These are phyloP conservation scores for Xylaria sp. DNA, from an alignment of 2,329 filamentous ascomycete species.

Conservation along the genomic window DNA sequence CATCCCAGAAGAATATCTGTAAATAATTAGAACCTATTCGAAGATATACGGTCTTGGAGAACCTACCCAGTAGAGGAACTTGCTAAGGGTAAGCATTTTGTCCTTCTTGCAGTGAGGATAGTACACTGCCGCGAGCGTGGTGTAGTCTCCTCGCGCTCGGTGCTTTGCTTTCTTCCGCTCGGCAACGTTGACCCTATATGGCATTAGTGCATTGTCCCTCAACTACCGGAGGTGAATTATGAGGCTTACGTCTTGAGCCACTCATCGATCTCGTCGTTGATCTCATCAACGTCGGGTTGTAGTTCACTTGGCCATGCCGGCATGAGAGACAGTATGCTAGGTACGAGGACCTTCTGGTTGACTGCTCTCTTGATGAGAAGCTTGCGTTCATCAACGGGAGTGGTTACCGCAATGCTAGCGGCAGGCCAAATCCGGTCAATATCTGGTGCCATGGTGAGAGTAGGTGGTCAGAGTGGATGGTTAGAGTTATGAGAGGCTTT, in stretches of 20 bases:
- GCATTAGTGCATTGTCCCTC: conserved; percentile 8
- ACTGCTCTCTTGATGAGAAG: conserved; percentile 28
- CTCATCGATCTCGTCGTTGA: conserved; percentile 32
- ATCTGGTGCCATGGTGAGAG: conserved; percentile 26
- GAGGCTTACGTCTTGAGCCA: conserved; percentile 32
- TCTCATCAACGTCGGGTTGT: conserved; percentile 32
- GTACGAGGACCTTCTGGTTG: conserved; percentile 32
- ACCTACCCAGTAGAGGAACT: conserved; percentile 37
- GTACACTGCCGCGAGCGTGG: conserved; percentile 31
- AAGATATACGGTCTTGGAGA: not conserved
- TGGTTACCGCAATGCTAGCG: not conserved
- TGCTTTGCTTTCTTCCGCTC: conserved; percentile 35
- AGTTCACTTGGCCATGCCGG: conserved; percentile 32
- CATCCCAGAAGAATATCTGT: conserved; percentile 36
- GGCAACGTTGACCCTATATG: conserved; percentile 29
- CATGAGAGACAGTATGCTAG: conserved; percentile 34
- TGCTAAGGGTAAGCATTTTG: conserved; percentile 30
- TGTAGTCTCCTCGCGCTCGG: conserved; percentile 33
- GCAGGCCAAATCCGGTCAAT: conserved; percentile 19
- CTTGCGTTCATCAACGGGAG: conserved; percentile 26
- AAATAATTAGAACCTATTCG: not conserved
- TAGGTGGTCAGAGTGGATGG: no score
- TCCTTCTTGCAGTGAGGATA: conserved; percentile 35
- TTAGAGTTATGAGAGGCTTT: not conserved
- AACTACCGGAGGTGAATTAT: not conserved